phyloP scores from a whole-genome alignment of 495 filamentous ascomycete genomes.

The Cairneyella variabilis region DNA sequence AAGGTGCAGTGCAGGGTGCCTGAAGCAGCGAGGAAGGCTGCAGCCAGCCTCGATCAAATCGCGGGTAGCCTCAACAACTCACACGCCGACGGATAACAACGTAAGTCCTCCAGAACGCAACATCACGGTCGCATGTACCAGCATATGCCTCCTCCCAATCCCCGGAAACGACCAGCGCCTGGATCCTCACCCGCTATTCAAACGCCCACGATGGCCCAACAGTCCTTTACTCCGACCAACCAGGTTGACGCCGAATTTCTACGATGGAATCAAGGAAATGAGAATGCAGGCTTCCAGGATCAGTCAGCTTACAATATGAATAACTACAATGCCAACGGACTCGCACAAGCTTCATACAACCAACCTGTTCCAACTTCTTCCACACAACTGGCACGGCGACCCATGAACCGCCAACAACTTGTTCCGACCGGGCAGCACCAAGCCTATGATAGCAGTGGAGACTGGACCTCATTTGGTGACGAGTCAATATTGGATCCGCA shows the following conservation, averaged over 20 bases:
- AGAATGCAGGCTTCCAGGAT: slow-evolving; percentile 31
- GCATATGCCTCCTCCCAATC: slow-evolving; percentile 39
- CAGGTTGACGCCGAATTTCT: slow-evolving; percentile 52
- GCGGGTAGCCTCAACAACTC: slow-evolving; percentile 1
- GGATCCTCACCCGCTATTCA: slow-evolving; percentile 51
- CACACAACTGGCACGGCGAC: slow-evolving; percentile 63
- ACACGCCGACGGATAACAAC: neutral
- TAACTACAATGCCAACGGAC: slow-evolving; percentile 22
- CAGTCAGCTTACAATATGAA: slow-evolving; percentile 30
- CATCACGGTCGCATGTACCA: slow-evolving; percentile 10
- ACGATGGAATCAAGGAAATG: slow-evolving; percentile 46
- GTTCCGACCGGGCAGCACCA: slow-evolving; percentile 39
- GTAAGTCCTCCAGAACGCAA: slow-evolving; percentile 11
- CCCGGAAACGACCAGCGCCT: slow-evolving; percentile 72
- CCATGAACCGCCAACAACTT: slow-evolving; percentile 60
- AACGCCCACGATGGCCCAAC: slow-evolving; percentile 16
- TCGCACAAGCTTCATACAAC: slow-evolving; percentile 39
- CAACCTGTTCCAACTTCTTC: slow-evolving; percentile 40
- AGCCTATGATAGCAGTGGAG: slow-evolving; percentile 42
- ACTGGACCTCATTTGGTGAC: slow-evolving; percentile 47
- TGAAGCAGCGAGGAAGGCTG: slow-evolving; percentile 23
- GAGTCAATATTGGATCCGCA: slow-evolving; percentile 32
- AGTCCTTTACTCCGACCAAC: slow-evolving; percentile 33
- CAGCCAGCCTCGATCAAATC: slow-evolving; percentile 23
- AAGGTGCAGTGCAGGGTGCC: slow-evolving; percentile 6